Conservation (phyloP, 805 yeast species). For the Ogataea glucozyma region DNA sequence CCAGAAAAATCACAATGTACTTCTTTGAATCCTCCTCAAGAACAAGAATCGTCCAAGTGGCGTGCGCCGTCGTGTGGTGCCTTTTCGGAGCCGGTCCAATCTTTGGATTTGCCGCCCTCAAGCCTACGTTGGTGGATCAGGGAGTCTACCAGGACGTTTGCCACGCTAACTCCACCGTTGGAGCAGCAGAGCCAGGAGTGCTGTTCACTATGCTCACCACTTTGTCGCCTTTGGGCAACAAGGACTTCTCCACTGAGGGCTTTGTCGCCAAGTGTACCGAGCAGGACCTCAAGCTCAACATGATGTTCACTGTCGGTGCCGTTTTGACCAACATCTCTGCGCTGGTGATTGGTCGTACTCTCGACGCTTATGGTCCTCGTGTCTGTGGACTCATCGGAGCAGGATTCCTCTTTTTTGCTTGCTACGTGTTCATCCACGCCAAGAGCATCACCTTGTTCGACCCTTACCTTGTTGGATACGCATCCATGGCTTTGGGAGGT, state of each 20-base stretch:
- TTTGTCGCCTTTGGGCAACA: constrained; percentile 7
- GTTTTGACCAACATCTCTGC: constrained; percentile 57
- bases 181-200: constrained; percentile 8
- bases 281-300: constrained; percentile 55
- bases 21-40: constrained; percentile 33
- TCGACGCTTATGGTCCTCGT: constrained; percentile 54
- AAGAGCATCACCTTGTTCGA: constrained; percentile 38
- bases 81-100: constrained; percentile 58
- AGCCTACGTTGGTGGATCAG: constrained; percentile 51
- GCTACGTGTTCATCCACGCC: constrained; percentile 46
- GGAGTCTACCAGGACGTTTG: constrained; percentile 48
- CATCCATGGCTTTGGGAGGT: constrained; percentile 57
- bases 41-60: constrained; percentile 43
- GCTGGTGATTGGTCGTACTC: constrained; percentile 47
- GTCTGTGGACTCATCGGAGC: constrained; percentile 57
- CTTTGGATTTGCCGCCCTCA: constrained; percentile 61
- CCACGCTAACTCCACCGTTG: constrained; percentile 24
- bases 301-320: constrained; percentile 62
- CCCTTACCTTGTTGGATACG: constrained; percentile 54
- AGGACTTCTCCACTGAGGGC: constrained; percentile 23
- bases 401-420: constrained; percentile 45
- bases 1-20: constrained; percentile 34
- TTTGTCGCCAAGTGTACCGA: constrained; percentile 45
- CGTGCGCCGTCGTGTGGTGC: constrained; percentile 56
- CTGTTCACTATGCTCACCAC: constrained; percentile 7